Evolutionary conservation across 192 early-diverging fungal genomes (phyloP), one percentile per base, ranked within the genome.

Genomic region (Backusella psychrophila): DNA sequence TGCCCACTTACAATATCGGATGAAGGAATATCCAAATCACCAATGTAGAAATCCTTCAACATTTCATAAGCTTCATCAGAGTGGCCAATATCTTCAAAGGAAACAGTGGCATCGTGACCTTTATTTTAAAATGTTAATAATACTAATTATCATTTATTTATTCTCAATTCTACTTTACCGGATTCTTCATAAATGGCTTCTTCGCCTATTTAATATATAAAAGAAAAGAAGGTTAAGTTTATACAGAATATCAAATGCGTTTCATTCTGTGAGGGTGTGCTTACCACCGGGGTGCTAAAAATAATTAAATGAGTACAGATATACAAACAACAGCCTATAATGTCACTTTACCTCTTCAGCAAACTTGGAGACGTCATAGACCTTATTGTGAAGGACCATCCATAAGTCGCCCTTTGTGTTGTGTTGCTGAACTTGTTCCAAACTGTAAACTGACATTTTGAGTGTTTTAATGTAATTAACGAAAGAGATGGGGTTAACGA

Each of bases 51-150:
- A 15, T 68, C 34, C 23, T 76, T 33, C 70, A 96, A 82, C 71
- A 95, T 80, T 0, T 94, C 92, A 63, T 89, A 91, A 21, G 96
- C 94, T 80, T 96, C 94, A 33, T 95, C 93, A 44, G 93, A 94
- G 85, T 97, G 94, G 46, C 95, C 94, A 78, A 97, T 93, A 82
- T 97, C 96, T 69, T 97, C 94, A 84, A 97, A 97, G 12, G 92
- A 89, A 72, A 94, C 93, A 52, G 93, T 93, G 23, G 94, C 92
- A 79, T 96, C 94, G 63, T 83, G 83, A 78, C 94, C 71, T 52
- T 33, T 46, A 31, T 15, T 12, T 15, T 17, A 9, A n/a, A 41
- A 26, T 14, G 31, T 72, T 93, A 29, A 6, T 38, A 68, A 19
- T 4, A 5, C 14, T 12, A 12, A 12, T 67, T 34, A 19, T 17